Percentiles rank a stretch among this genome's conserved stretches.
These are phyloP conservation scores for Yarrowia sp. DNA, from an alignment of 805 yeast genomes.

Conservation along the genomic window DNA sequence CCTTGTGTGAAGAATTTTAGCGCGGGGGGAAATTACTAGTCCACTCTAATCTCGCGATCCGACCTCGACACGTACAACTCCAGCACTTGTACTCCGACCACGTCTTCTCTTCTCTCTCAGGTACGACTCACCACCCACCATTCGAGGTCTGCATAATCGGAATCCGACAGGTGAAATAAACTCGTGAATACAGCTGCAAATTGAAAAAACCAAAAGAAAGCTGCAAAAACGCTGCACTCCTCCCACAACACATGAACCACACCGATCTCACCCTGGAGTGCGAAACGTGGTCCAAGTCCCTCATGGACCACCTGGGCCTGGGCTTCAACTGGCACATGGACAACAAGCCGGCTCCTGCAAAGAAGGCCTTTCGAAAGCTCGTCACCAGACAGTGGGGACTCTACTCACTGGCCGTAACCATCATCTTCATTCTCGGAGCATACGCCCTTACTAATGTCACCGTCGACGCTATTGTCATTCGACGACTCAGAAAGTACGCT, in stretches of 20 bases:
- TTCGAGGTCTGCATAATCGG: conserved; percentile 18
- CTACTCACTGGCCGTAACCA: conserved; percentile 28
- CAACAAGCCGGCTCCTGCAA: conserved; percentile 33
- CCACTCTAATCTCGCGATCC: neutral
- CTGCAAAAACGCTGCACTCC: conserved; percentile 12
- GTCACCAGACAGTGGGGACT: conserved; percentile 20
- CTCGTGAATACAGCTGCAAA: conserved; percentile 25
- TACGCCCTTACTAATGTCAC: conserved; percentile 29
- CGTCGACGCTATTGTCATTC: conserved; percentile 6
- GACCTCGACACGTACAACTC: no score
- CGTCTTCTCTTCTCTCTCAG: no score
- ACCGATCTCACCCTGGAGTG: conserved; percentile 19
- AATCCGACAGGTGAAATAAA: conserved; percentile 2
- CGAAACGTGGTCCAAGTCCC: conserved; percentile 27
- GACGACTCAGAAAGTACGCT: conserved; percentile 38
- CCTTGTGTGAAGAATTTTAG: conserved; percentile 6
- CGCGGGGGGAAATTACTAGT: conserved; percentile 22
- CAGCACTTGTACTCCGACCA: no score
- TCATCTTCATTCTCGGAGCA: conserved; percentile 25
- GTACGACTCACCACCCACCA: no score
- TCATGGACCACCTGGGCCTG: conserved; percentile 36
- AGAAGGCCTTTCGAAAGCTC: conserved; percentile 20
- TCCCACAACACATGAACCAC: conserved; percentile 7
- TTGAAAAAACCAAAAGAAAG: neutral
- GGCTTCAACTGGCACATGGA: conserved; percentile 37